phyloP scores from a whole-genome alignment of 805 yeast species.

The Priceomyces castillae region DNA sequence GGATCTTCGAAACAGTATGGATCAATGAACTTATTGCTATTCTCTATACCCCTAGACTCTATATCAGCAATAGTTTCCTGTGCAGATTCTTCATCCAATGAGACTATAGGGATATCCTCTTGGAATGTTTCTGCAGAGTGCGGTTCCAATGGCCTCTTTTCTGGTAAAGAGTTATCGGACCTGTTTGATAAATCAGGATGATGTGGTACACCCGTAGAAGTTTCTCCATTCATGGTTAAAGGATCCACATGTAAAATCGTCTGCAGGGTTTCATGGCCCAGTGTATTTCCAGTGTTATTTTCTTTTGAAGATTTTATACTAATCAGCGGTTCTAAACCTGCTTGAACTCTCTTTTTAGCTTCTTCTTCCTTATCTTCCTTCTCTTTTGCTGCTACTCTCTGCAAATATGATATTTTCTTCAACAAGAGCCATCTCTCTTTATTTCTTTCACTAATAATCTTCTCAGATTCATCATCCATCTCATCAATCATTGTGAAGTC shows the following conservation, averaged over 20 bases:
- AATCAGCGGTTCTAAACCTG: constrained; percentile 24
- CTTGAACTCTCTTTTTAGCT: constrained; percentile 30
- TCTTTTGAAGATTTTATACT: not conserved
- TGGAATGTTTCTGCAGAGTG: constrained; percentile 4
- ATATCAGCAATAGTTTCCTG: constrained; percentile 37
- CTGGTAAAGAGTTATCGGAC: not conserved
- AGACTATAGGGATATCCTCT: constrained; percentile 39
- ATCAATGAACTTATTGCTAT: constrained; percentile 58
- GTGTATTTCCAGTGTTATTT: not conserved
- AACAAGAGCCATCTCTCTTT: constrained; percentile 67
- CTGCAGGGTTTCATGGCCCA: constrained; percentile 40
- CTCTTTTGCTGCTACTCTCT: constrained; percentile 58
- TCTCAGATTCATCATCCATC: constrained; percentile 39
- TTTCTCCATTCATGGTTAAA: constrained; percentile 51
- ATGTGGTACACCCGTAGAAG: constrained; percentile 26
- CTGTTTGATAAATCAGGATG: constrained; percentile 4
- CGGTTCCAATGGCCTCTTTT: constrained; percentile 6
- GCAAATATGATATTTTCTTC: constrained; percentile 68
- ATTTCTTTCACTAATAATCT: constrained; percentile 40
- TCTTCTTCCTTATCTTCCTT: constrained; percentile 39
- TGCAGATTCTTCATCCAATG: constrained; percentile 44
- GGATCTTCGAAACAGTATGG: constrained; percentile 93
- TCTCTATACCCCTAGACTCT: constrained; percentile 34
- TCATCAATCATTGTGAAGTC: constrained; percentile 32
- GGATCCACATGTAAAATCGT: constrained; percentile 68